Conservation (phyloP, 768 basidiomycete species). For the Phlegmacium glaucopus region DNA sequence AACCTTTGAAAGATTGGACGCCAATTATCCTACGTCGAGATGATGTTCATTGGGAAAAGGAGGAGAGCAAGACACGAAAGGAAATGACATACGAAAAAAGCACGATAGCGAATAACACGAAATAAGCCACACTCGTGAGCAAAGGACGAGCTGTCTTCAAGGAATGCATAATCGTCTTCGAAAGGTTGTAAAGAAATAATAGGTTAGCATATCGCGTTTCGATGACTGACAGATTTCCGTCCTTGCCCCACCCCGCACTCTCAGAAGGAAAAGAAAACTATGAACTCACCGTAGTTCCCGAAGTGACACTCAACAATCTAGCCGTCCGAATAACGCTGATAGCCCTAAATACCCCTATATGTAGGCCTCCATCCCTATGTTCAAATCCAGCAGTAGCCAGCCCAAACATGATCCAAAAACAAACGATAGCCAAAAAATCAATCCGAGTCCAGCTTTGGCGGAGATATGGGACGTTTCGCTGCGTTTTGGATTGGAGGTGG, state of each 20-base stretch:
- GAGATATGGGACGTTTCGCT: constrained; percentile 78
- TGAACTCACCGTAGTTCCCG: constrained; percentile 79
- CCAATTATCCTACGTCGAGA: constrained; percentile 68
- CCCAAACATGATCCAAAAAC: constrained; percentile 83
- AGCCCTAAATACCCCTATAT: constrained; percentile 87
- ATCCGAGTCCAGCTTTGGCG: constrained; percentile 92
- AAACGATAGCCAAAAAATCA: constrained; percentile 80
- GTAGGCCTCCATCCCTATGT: constrained; percentile 48
- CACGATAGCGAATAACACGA: constrained; percentile 85
- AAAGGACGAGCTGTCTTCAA: constrained; percentile 87
- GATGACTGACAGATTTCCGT: too few relatives aligned
- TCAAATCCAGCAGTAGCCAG: constrained; percentile 72
- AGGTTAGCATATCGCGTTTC: too few relatives aligned
- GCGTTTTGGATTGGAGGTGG: constrained; percentile 51
- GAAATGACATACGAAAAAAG: constrained; percentile 70
- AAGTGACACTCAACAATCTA: constrained; percentile 80
- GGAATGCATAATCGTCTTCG: constrained; percentile 80
- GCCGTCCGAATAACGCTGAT: constrained; percentile 82
- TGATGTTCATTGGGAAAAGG: neutral
- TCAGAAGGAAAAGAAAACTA: neutral
- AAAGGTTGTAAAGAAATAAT: constrained; percentile 6
- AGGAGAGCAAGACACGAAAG: too few relatives aligned
- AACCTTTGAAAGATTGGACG: constrained; percentile 91
- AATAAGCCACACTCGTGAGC: constrained; percentile 87
- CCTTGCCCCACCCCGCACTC: too few relatives aligned